Evolutionary conservation across 306 rosid genomes (phyloP).

Genomic region (Sphenostylis stenocarpa): DNA sequence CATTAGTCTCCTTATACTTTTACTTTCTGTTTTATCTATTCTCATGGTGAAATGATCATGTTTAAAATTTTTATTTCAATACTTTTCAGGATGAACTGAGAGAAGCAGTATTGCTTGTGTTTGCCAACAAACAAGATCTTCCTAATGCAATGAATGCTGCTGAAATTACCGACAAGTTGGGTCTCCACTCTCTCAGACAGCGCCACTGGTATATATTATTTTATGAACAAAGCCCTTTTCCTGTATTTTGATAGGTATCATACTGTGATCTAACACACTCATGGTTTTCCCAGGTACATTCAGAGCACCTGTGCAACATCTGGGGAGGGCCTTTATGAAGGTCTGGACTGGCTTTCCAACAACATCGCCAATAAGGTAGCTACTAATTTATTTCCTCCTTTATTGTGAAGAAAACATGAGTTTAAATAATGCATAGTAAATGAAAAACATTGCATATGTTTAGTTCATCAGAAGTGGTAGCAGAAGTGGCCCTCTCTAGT

Average conservation of each 20-base stretch:
- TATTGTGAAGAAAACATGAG: background rate
- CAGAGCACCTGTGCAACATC: slow-evolving; percentile 99
- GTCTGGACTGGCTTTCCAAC: slow-evolving; percentile 99
- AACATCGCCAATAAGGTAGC: slow-evolving; percentile 96
- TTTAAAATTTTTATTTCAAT: slow-evolving; percentile 8
- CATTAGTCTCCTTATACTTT: background rate
- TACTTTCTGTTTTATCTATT: background rate
- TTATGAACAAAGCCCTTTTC: background rate
- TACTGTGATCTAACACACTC: slow-evolving; percentile 20
- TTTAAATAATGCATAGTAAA: background rate
- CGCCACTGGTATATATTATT: slow-evolving; percentile 82
- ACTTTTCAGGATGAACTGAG: slow-evolving; percentile 86
- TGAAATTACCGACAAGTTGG: slow-evolving; percentile 98
- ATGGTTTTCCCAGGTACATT: slow-evolving; percentile 76
- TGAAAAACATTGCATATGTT: background rate
- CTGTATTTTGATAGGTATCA: background rate
- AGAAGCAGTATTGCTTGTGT: slow-evolving; percentile 97
- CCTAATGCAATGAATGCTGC: slow-evolving; percentile 99
- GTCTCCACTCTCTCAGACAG: slow-evolving; percentile 98
- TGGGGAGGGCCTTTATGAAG: slow-evolving; percentile 99
- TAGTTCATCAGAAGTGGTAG: slow-evolving; percentile 4
- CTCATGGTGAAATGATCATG: background rate
- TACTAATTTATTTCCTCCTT: slow-evolving; percentile 4
- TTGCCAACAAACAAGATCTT: slow-evolving; percentile 99
- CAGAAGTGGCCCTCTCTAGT: background rate